Evolutionary conservation across 2,329 filamentous ascomycete species (phyloP), one percentile per base, ranked within the genome.

Genomic region (Sclerotinia borealis): DNA sequence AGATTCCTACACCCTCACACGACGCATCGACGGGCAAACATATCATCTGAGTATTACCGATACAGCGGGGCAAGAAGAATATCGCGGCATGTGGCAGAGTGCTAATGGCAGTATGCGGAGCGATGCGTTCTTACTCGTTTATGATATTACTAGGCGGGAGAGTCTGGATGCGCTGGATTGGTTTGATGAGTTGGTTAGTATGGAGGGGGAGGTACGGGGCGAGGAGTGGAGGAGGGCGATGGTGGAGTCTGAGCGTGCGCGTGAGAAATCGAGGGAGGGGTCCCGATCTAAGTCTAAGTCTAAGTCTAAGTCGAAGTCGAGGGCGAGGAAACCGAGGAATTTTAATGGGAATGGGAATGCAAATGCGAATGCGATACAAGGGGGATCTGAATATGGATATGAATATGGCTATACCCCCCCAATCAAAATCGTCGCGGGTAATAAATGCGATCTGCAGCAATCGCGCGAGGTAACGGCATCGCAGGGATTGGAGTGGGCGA

Each of bases 11-110:
- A 89, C 85, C 71, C 87, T 95, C 66, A 93, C 90, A 56, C 89
- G 91, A 69, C 84, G 83, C 70, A 86, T 95, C 75, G 90, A 93
- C 71, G 91, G 91, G 72, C 82, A 79, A 60, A 86, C 85, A 58
- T 93, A 93, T 81, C 88, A 91, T 75, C 85, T 95, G 41, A 82
- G 83, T 55, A 83, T 95, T 56, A 93, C 90, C 65, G 91, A 95
- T 79, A 93, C 91, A 1, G 91, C 91, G 31, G 91, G 91, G n/a
- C 91, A 95, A 76, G 91, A 95, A 77, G 91, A 95, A 78, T 95
- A 95, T 79, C 88, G 91, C 69, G 88, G 89, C 70, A 90, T 95
- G 80, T 95, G 91, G 91, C 90, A 49, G 19, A 60, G 45, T 22
- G 43, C 58, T 1, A 83, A 86, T 39, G 87, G 87, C 29, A 93